Evolutionary conservation across 768 basidiomycete species (phyloP).

Genomic region (Stropharia rugosoannulata): DNA sequence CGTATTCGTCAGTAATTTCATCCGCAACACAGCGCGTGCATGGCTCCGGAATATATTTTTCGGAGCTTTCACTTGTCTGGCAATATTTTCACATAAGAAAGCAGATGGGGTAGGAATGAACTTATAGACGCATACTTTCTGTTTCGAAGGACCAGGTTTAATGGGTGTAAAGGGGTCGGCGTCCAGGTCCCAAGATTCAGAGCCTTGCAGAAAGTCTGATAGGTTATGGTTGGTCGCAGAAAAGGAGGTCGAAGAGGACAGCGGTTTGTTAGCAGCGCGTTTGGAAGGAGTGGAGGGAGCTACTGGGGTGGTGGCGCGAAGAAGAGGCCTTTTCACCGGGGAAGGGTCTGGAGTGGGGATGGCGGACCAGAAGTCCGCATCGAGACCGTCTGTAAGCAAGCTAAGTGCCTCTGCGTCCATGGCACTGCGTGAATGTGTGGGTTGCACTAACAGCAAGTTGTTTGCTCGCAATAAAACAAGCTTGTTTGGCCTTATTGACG

Average conservation of each 20-base stretch:
- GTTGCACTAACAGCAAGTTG: no score
- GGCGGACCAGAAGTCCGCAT: constrained; percentile 49
- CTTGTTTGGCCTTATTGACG: no score
- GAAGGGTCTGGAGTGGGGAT: constrained; percentile 35
- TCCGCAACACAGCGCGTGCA: constrained; percentile 61
- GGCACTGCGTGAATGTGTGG: background rate
- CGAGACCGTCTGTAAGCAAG: constrained; percentile 42
- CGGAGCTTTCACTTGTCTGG: constrained; percentile 6
- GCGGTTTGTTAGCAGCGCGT: constrained; percentile 1
- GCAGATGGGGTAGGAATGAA: no score
- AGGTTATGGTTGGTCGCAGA: constrained; percentile 41
- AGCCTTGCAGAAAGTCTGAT: constrained; percentile 54
- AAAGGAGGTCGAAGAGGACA: constrained; percentile 21
- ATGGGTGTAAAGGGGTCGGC: constrained; percentile 54
- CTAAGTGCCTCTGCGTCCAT: constrained; percentile 49
- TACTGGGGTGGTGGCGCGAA: constrained; percentile 13
- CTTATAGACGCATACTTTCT: background rate
- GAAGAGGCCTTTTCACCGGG: constrained; percentile 21
- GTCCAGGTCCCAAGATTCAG: constrained; percentile 70
- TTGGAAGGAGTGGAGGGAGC: constrained; percentile 5
- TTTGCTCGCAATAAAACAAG: no score
- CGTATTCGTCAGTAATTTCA: constrained; percentile 35
- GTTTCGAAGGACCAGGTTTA: constrained; percentile 28
- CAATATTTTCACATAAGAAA: background rate
- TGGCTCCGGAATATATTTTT: constrained; percentile 25